Evolutionary conservation across 2,329 filamentous ascomycete species (phyloP).

Genomic region (Coleophoma eucalyptorum): DNA sequence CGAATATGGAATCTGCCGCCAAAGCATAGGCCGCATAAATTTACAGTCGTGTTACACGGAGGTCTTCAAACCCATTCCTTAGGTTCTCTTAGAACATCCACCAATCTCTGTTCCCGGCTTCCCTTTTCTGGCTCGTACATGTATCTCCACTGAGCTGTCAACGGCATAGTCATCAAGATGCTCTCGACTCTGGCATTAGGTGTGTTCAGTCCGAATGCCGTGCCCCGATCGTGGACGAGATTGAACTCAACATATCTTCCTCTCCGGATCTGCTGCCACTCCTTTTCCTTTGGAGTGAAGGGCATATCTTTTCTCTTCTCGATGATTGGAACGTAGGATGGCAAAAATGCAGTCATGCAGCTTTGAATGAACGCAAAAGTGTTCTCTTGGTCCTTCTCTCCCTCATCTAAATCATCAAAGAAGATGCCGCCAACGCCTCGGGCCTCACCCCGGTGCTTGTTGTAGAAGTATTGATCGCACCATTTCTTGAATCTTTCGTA

Average conservation of each 20-base stretch:
- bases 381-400: conserved; percentile 81
- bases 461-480: conserved; percentile 97
- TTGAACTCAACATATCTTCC: conserved; percentile 99
- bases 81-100: conserved; percentile 66
- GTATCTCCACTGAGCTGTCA: conserved; percentile 92
- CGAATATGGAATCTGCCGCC: no score
- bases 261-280: conserved; percentile 92
- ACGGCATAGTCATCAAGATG: conserved; percentile 93
- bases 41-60: no score
- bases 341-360: conserved; percentile 81
- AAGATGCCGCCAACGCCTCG: conserved; percentile 95
- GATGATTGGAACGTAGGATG: conserved; percentile 86
- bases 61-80: conserved; percentile 58
- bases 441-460: conserved; percentile 84
- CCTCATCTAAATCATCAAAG: conserved; percentile 93
- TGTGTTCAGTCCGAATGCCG: conserved; percentile 89
- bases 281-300: conserved; percentile 80
- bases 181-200: conserved; percentile 91
- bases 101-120: conserved; percentile 72
- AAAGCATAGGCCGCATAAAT: no score
- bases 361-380: conserved; percentile 87
- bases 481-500: conserved; percentile 95
- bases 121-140: conserved; percentile 83
- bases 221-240: conserved; percentile 92
- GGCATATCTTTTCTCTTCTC: conserved; percentile 88